phyloP scores from a whole-genome alignment of 225 moss, liverwort and hornwort genomes.

The Pseudisothecium myosuroides region DNA sequence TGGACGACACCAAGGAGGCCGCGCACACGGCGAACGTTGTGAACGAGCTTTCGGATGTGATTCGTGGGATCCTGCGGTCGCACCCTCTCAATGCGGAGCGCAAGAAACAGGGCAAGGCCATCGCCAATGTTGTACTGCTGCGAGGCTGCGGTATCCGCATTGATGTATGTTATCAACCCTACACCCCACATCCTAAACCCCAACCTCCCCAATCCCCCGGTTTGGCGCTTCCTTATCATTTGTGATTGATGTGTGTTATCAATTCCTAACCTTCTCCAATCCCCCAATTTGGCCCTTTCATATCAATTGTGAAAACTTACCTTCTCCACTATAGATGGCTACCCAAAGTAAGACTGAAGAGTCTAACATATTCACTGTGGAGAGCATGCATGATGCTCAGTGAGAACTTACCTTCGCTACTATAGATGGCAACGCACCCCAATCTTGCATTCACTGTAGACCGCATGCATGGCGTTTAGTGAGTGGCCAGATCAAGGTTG shows the following conservation, averaged over 20 bases:
- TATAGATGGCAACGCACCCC: not conserved
- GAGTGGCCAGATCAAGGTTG: not conserved
- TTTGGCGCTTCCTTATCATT: not conserved
- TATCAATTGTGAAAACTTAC: not conserved
- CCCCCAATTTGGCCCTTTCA: not conserved
- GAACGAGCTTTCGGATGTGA: slow-evolving; percentile 79
- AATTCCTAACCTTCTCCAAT: not conserved
- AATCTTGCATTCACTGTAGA: not conserved
- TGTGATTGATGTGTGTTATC: slow-evolving; percentile 35
- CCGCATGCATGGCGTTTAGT: not conserved
- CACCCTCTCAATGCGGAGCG: slow-evolving; percentile 91
- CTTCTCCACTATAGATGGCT: not conserved
- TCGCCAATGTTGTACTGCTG: slow-evolving; percentile 79
- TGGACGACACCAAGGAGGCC: slow-evolving; percentile 70
- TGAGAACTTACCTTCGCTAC: not conserved
- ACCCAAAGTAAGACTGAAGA: not conserved
- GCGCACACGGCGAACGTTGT: slow-evolving; percentile 78
- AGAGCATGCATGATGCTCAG: not conserved
- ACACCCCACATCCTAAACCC: not conserved
- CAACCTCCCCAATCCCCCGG: not conserved
- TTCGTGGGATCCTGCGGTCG: slow-evolving; percentile 62
- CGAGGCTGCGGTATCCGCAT: slow-evolving; percentile 97
- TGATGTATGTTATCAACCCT: slow-evolving; percentile 23
- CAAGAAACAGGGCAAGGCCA: slow-evolving; percentile 56
- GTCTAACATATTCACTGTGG: not conserved